phyloP scores from a whole-genome alignment of 1,284 basidiomycete species.

The Cystobasidium sp. region DNA sequence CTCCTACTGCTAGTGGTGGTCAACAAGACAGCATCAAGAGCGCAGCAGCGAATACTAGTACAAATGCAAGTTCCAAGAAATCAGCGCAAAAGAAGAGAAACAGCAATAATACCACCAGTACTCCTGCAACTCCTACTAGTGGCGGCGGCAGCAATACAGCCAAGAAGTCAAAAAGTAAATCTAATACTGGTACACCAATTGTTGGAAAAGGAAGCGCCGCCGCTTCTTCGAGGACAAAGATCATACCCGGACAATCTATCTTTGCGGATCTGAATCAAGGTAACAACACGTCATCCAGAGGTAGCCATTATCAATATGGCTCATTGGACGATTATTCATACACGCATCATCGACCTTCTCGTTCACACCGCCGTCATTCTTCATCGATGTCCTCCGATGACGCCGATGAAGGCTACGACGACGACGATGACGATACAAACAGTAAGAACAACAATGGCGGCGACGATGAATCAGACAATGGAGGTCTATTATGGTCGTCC shows the following conservation, averaged over 20 bases:
- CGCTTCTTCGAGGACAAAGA: not conserved
- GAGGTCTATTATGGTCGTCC: constrained; percentile 92
- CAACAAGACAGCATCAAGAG: constrained; percentile 64
- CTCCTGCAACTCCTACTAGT: too few relatives aligned
- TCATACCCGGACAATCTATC: constrained; percentile 5
- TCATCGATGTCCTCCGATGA: not conserved
- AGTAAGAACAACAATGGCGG: not conserved
- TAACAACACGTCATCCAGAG: not conserved
- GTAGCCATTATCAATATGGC: constrained; percentile 12
- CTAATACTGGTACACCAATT: not conserved
- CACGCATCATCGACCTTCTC: constrained; percentile 4
- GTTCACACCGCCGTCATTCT: not conserved
- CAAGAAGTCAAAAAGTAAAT: not conserved
- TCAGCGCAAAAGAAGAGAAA: not conserved
- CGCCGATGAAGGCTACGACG: not conserved
- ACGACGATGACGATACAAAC: constrained; percentile 7
- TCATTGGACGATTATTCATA: constrained; percentile 11
- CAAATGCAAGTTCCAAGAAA: not conserved
- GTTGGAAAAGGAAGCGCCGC: not conserved
- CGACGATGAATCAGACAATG: constrained; percentile 75
- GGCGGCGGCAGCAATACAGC: not conserved
- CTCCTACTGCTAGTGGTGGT: constrained; percentile 61
- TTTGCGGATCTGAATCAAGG: constrained; percentile 1
- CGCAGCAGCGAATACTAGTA: not conserved
- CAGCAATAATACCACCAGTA: too few relatives aligned